Evolutionary conservation across 2,329 filamentous ascomycete species (phyloP).

Genomic region (Aspergillus novofumigatus): DNA sequence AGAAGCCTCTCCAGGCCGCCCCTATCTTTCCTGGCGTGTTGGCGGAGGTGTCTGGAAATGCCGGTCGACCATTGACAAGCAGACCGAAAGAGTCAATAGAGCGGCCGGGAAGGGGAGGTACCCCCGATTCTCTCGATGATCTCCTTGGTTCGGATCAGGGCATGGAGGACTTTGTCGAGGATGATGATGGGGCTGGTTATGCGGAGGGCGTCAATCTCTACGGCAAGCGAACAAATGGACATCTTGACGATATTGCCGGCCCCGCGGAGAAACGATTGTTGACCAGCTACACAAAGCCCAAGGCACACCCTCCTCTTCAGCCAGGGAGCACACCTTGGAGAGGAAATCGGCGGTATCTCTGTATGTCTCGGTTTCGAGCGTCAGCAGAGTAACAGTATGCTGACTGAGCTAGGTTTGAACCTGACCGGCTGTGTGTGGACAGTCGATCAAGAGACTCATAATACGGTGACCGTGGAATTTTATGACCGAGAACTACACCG

Average conservation of each 20-base stretch:
- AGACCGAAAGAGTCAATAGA: constrained; percentile 52
- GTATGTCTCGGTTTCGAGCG: constrained; percentile 34
- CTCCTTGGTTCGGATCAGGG: constrained; percentile 64
- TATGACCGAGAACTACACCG: constrained; percentile 90
- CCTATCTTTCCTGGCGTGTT: constrained; percentile 82
- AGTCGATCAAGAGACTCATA: constrained; percentile 85
- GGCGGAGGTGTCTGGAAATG: constrained; percentile 64
- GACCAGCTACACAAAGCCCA: constrained; percentile 53
- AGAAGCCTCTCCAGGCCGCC: constrained; percentile 63
- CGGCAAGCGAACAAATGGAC: constrained; percentile 58
- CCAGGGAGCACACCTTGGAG: constrained; percentile 94
- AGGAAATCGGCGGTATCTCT: constrained; percentile 88
- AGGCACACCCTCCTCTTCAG: constrained; percentile 81
- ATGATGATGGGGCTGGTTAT: constrained; percentile 94
- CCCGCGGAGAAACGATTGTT: constrained; percentile 50
- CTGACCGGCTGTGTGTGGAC: constrained; percentile 95
- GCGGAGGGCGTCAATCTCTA: constrained; percentile 59
- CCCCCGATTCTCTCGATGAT: constrained; percentile 74
- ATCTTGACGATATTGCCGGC: constrained; percentile 44
- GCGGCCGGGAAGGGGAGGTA: constrained; percentile 55
- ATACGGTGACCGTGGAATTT: constrained; percentile 95
- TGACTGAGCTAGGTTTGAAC: constrained; percentile 58
- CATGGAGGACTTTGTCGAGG: constrained; percentile 81
- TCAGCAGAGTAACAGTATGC: constrained; percentile 6
- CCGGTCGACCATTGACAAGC: constrained; percentile 53